Percentiles rank a stretch among this genome's conserved stretches.
These are phyloP conservation scores for Pseudopediastrum boryanum DNA, from an alignment of 139 green algal genomes.

Conservation along the genomic window DNA sequence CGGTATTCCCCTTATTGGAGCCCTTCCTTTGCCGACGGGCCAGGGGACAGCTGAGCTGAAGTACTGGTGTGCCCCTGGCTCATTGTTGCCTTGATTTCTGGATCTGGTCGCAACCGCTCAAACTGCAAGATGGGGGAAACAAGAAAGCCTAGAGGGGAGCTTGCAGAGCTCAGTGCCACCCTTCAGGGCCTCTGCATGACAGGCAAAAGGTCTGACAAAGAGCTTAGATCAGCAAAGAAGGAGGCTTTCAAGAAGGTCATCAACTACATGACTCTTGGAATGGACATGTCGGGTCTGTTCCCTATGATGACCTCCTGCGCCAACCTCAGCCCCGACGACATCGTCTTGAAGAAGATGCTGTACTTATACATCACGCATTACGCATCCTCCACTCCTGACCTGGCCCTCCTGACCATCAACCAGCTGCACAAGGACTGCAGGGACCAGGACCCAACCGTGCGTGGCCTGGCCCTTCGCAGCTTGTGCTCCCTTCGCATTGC, in stretches of 20 bases:
- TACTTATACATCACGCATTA: slow-evolving; percentile 94
- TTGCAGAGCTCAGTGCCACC: slow-evolving; percentile 50
- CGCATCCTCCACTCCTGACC: slow-evolving; percentile 77
- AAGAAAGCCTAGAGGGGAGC: slow-evolving; percentile 58
- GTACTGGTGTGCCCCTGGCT: too few relatives aligned
- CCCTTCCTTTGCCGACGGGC: too few relatives aligned
- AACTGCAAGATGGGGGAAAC: too few relatives aligned
- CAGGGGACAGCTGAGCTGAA: too few relatives aligned
- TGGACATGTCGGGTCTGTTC: slow-evolving; percentile 95
- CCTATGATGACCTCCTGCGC: slow-evolving; percentile 70
- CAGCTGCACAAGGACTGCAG: slow-evolving; percentile 87
- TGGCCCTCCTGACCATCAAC: slow-evolving; percentile 89
- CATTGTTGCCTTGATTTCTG: too few relatives aligned
- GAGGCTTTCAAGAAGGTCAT: slow-evolving; percentile 77
- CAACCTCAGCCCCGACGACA: slow-evolving; percentile 74
- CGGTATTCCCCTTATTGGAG: too few relatives aligned
- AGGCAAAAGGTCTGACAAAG: slow-evolving; percentile 52
- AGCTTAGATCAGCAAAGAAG: slow-evolving; percentile 52
- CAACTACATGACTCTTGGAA: slow-evolving; percentile 92
- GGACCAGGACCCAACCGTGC: slow-evolving; percentile 91
- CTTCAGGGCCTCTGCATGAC: slow-evolving; percentile 57
- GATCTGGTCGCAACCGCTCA: too few relatives aligned
- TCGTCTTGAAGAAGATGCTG: slow-evolving; percentile 97
- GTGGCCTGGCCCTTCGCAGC: slow-evolving; percentile 90
- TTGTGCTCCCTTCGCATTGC: slow-evolving; percentile 89